phyloP scores from a whole-genome alignment of 495 filamentous ascomycete species.

The Penicillium lagena region DNA sequence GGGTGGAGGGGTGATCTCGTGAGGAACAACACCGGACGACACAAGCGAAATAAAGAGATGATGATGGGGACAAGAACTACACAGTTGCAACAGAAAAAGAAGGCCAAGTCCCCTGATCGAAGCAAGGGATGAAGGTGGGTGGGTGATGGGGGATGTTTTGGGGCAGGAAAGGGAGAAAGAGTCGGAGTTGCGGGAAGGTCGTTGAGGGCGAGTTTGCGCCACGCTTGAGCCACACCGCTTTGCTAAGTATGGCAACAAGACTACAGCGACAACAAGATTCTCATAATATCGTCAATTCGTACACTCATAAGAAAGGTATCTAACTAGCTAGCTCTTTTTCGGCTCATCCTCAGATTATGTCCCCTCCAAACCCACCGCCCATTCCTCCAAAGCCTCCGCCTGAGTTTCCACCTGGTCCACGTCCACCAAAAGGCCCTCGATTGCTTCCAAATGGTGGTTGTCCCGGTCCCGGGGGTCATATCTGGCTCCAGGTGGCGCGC shows the following conservation, averaged over 20 bases:
- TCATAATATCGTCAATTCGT: too few relatives aligned
- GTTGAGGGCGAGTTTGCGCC: slow-evolving; percentile 23
- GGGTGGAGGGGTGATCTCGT: slow-evolving; percentile 38
- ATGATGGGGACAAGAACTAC: slow-evolving; percentile 4
- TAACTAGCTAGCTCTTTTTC: too few relatives aligned
- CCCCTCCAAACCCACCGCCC: slow-evolving; percentile 58
- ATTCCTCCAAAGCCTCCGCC: slow-evolving; percentile 46
- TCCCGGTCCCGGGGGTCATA: slow-evolving; percentile 85
- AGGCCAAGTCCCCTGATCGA: slow-evolving; percentile 9
- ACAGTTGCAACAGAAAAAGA: background rate
- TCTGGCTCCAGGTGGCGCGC: slow-evolving; percentile 50
- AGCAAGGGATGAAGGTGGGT: slow-evolving; percentile 17
- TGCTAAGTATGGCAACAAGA: background rate
- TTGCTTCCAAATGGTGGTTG: slow-evolving; percentile 44
- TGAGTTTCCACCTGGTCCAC: slow-evolving; percentile 24
- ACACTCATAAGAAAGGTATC: too few relatives aligned
- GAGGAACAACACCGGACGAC: slow-evolving; percentile 18
- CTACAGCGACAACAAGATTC: background rate
- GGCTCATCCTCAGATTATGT: slow-evolving; percentile 53
- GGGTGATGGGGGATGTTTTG: slow-evolving; percentile 5
- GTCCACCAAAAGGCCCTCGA: slow-evolving; percentile 30
- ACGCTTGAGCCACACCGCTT: slow-evolving; percentile 21
- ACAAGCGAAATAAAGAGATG: slow-evolving; percentile 5
- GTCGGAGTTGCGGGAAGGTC: slow-evolving; percentile 21
- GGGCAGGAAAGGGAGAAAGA: slow-evolving; percentile 20